A percentile compares a stretch with the other conserved stretches of the same genome.
Evolutionary conservation across 1,139 yeast genomes (phyloP).

Genomic region (Geotrichum reessii): DNA sequence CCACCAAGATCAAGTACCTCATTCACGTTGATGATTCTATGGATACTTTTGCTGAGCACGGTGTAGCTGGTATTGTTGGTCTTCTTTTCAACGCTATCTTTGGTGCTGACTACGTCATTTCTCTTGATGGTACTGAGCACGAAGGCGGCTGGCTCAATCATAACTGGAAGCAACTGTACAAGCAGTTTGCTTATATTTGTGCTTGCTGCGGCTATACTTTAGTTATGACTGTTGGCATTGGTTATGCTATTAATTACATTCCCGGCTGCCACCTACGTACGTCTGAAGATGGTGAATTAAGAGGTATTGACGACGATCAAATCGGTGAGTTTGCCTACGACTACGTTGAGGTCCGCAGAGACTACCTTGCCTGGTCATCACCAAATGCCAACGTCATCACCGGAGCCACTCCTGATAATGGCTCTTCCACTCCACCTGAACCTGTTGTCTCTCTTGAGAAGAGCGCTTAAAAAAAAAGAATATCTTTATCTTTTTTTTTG

Average conservation of each 20-base stretch:
- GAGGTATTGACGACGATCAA: constrained; percentile 93
- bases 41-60: constrained; percentile 97
- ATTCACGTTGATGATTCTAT: constrained; percentile 83
- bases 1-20: constrained; percentile 81
- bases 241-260: constrained; percentile 65
- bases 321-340: constrained; percentile 98
- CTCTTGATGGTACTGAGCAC: constrained; percentile 77
- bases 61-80: constrained; percentile 90
- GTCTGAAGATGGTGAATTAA: constrained; percentile 76
- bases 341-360: constrained; percentile 93
- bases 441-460: constrained; percentile 12
- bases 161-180: constrained; percentile 86
- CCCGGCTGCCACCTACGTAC: constrained; percentile 83
- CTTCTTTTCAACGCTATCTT: constrained; percentile 80
- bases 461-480: constrained; percentile 6
- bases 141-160: constrained; percentile 90
- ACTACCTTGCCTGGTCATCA: constrained; percentile 66
- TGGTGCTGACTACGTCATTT: constrained; percentile 82
- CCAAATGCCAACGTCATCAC: constrained; percentile 10
- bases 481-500: background rate
- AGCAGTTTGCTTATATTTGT: constrained; percentile 74
- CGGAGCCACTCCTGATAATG: constrained; percentile 2
- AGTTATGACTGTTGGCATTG: constrained; percentile 70
- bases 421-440: background rate
- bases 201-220: constrained; percentile 75